phyloP scores from a whole-genome alignment of 1,139 yeast species.

The Saccharomycopsis crataegensis region DNA sequence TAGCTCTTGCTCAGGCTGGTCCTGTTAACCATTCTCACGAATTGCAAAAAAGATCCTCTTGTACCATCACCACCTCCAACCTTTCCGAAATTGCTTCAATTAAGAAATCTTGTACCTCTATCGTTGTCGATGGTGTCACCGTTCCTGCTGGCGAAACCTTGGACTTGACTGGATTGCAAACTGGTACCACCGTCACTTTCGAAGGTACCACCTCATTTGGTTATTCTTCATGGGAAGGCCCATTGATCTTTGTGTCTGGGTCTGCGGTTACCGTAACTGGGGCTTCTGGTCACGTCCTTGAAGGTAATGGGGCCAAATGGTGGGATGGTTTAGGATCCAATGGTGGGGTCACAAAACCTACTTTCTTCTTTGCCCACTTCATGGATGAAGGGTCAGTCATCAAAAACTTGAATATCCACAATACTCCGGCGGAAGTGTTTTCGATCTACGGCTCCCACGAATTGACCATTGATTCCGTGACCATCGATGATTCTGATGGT shows the following conservation, averaged over 20 bases:
- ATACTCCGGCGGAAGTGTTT: slow-evolving; percentile 20
- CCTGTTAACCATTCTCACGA: too few species aligned
- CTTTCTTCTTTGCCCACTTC: slow-evolving; percentile 17
- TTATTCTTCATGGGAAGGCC: slow-evolving; percentile 21
- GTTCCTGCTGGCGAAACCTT: slow-evolving; percentile 22
- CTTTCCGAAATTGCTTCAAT: slow-evolving; percentile 7
- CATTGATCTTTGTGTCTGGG: slow-evolving; percentile 20
- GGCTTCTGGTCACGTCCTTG: slow-evolving; percentile 19
- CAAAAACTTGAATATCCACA: slow-evolving; percentile 18
- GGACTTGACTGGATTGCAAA: slow-evolving; percentile 18
- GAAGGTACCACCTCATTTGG: slow-evolving; percentile 20
- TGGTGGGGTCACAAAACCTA: slow-evolving; percentile 20
- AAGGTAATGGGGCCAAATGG: slow-evolving; percentile 21
- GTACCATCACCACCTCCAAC: slow-evolving; percentile 13
- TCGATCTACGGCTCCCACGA: slow-evolving; percentile 13
- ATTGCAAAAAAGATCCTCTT: slow-evolving; percentile 6
- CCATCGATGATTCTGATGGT: slow-evolving; percentile 20
- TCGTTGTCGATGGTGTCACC: slow-evolving; percentile 16
- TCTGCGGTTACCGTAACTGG: slow-evolving; percentile 19
- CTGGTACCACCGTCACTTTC: slow-evolving; percentile 21
- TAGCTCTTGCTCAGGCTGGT: too few species aligned
- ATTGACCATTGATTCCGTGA: slow-evolving; percentile 13
- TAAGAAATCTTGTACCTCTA: slow-evolving; percentile 14
- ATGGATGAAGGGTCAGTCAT: slow-evolving; percentile 16
- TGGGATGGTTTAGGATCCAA: slow-evolving; percentile 22